These are phyloP conservation scores for Termitomyces sp. DNA, from an alignment of 768 basidiomycete species.

Conservation along the genomic window DNA sequence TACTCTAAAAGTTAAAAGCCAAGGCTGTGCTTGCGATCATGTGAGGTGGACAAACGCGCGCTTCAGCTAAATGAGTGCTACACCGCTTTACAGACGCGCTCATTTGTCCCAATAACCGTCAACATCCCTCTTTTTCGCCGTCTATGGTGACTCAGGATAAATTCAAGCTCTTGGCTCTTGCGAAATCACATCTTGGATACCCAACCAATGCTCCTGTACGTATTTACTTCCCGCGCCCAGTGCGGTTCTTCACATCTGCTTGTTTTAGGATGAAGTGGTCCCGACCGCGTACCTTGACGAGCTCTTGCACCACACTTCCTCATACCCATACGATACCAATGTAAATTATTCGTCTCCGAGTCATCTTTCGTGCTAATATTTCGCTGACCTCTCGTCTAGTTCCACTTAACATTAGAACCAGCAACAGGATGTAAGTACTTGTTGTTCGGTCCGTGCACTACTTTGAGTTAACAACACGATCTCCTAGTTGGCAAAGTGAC, in stretches of 20 bases:
- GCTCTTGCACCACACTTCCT: slow-evolving; percentile 24
- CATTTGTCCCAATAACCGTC: neutral
- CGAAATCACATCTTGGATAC: slow-evolving; percentile 12
- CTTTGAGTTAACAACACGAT: neutral
- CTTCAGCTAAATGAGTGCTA: slow-evolving; percentile 4
- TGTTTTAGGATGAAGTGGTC: slow-evolving; percentile 14
- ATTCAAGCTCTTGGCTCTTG: neutral
- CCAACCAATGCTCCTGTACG: slow-evolving; percentile 5
- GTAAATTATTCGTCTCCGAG: slow-evolving; percentile 18
- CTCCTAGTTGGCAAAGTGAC: slow-evolving; percentile 34
- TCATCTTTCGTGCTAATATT: neutral
- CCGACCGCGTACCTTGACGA: slow-evolving; percentile 31
- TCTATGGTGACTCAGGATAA: slow-evolving; percentile 4
- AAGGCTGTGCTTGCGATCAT: neutral
- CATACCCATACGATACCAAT: slow-evolving; percentile 29
- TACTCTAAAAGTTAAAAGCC: neutral
- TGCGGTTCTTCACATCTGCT: neutral
- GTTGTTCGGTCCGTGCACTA: neutral
- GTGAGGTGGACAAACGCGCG: neutral
- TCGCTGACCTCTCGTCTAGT: slow-evolving; percentile 22
- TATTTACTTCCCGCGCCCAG: neutral
- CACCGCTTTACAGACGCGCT: neutral
- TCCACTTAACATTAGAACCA: slow-evolving; percentile 30
- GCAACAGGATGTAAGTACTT: slow-evolving; percentile 31
- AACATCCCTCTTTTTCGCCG: neutral